Percentiles rank a stretch among this genome's conserved stretches.
phyloP scores from a whole-genome alignment of 805 yeast genomes.

The Wickerhamiella vanderwaltii region DNA sequence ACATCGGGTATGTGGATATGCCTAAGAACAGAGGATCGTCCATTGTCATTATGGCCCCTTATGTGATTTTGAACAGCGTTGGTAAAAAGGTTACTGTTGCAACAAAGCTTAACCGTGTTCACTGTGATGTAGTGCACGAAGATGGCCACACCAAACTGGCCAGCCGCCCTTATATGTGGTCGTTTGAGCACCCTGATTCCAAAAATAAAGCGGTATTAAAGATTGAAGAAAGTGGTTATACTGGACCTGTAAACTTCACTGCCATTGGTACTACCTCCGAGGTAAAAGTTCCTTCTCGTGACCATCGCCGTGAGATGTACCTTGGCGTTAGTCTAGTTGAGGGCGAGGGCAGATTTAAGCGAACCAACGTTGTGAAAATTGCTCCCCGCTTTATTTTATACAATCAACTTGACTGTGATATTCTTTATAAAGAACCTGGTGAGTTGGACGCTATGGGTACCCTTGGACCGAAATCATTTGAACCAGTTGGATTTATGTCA shows the following conservation, averaged over 20 bases:
- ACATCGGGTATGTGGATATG: constrained; percentile 44
- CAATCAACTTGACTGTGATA: constrained; percentile 44
- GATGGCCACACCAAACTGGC: constrained; percentile 10
- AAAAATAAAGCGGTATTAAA: constrained; percentile 54
- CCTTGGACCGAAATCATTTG: constrained; percentile 36
- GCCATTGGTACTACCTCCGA: constrained; percentile 77
- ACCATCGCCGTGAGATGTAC: constrained; percentile 42
- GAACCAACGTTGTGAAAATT: constrained; percentile 65
- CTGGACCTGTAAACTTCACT: constrained; percentile 68
- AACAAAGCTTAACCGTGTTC: constrained; percentile 42
- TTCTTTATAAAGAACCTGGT: constrained; percentile 29
- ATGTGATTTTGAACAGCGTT: constrained; percentile 69
- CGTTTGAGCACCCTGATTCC: constrained; percentile 54
- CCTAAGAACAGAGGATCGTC: constrained; percentile 19
- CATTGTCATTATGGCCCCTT: constrained; percentile 62
- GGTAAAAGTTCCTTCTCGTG: constrained; percentile 30
- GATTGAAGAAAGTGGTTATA: constrained; percentile 58
- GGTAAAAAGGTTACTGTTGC: constrained; percentile 49
- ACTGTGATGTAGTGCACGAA: constrained; percentile 25
- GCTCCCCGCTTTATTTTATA: constrained; percentile 72
- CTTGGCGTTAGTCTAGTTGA: constrained; percentile 55
- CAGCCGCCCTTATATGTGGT: constrained; percentile 61
- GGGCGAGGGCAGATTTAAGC: constrained; percentile 72
- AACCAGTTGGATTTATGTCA: constrained; percentile 51
- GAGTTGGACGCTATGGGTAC: constrained; percentile 18